Conservation (phyloP, 129 eudicot species). For the Flaveria linearis region DNA sequence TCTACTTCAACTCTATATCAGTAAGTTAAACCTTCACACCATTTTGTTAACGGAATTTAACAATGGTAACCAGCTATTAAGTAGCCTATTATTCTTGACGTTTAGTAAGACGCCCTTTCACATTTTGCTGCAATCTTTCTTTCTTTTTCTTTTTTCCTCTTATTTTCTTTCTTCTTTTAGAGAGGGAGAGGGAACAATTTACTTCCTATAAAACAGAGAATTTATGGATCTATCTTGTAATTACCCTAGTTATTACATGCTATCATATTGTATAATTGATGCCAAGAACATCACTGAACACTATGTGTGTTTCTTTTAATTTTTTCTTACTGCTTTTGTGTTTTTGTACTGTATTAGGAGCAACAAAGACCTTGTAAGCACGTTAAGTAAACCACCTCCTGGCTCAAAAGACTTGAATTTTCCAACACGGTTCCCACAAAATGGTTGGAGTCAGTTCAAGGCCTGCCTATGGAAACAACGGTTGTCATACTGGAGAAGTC, state of each 20-base stretch:
- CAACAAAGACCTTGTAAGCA: slow-evolving; percentile 30
- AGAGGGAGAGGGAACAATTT: neutral
- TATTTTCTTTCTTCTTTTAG: neutral
- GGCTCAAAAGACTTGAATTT: slow-evolving; percentile 41
- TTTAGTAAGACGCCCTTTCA: neutral
- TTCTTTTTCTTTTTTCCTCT: too few relatives aligned
- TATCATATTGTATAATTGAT: neutral
- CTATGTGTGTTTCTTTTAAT: neutral
- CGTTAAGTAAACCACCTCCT: slow-evolving; percentile 33
- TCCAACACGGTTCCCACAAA: slow-evolving; percentile 39
- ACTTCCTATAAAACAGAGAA: neutral
- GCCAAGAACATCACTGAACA: neutral
- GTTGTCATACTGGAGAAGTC: slow-evolving; percentile 49
- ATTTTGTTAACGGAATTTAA: neutral
- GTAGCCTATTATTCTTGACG: neutral
- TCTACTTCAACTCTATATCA: slow-evolving; percentile 33
- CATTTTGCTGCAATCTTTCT: too few relatives aligned
- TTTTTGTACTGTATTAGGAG: slow-evolving; percentile 29
- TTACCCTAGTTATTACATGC: neutral
- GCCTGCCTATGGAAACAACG: slow-evolving; percentile 47
- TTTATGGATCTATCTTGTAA: neutral
- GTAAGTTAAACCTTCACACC: slow-evolving; percentile 34
- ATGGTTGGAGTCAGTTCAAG: slow-evolving; percentile 40
- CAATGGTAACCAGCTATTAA: neutral
- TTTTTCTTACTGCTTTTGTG: neutral